Conservation (phyloP, 805 yeast genomes). For the Candida morakotiae region DNA sequence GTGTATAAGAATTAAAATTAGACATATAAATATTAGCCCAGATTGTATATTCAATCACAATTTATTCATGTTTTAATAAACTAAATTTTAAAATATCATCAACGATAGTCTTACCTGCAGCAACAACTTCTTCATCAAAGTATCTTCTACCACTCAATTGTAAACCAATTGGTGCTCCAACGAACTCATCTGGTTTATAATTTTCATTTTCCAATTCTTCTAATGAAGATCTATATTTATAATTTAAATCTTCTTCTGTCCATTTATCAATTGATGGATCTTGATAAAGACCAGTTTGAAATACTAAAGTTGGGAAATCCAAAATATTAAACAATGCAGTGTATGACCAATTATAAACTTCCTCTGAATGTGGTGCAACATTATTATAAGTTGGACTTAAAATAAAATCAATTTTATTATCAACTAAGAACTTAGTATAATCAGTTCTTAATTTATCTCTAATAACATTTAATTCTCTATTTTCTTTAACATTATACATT, state of each 20-base stretch:
- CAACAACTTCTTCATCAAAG: constrained; percentile 54
- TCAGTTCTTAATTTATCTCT: constrained; percentile 60
- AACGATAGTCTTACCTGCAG: constrained; percentile 38
- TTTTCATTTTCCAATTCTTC: constrained; percentile 46
- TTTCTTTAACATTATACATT: constrained; percentile 44
- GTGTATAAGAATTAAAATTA: too few species aligned
- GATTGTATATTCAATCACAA: too few species aligned
- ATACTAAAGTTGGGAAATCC: constrained; percentile 63
- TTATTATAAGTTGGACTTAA: constrained; percentile 66
- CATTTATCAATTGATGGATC: constrained; percentile 52
- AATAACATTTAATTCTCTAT: constrained; percentile 48
- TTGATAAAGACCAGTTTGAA: constrained; percentile 60
- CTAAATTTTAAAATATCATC: constrained; percentile 27
- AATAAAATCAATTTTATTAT: constrained; percentile 59
- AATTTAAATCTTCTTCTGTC: constrained; percentile 29
- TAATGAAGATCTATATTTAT: constrained; percentile 40
- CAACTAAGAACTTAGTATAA: constrained; percentile 50
- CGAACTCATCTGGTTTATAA: constrained; percentile 44
- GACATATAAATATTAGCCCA: too few species aligned
- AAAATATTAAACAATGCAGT: constrained; percentile 69
- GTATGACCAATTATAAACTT: constrained; percentile 75
- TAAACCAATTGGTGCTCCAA: constrained; percentile 52
- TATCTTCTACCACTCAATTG: constrained; percentile 54
- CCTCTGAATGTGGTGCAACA: constrained; percentile 63
- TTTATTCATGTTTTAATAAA: constrained; percentile 14